phyloP scores from a whole-genome alignment of 1,139 yeast genomes.

The Yamadazyma membranifaciens region DNA sequence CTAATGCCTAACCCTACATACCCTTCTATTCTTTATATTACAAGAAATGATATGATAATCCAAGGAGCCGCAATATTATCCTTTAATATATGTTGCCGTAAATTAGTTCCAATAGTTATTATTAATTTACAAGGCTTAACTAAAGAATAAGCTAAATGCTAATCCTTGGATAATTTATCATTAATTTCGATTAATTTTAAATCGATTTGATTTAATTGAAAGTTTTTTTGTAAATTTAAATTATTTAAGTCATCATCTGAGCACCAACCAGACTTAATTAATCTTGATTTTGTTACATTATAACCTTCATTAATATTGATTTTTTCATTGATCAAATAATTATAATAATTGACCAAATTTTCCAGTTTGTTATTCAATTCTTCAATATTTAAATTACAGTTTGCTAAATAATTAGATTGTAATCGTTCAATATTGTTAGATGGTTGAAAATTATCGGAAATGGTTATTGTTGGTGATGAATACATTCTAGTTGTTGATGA shows the following conservation, averaged over 20 bases:
- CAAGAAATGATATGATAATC: too few species aligned
- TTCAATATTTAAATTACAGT: conserved; percentile 1
- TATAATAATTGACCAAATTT: conserved; percentile 13
- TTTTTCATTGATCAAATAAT: conserved; percentile 24
- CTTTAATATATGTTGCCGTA: background rate
- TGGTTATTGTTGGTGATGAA: conserved; percentile 41
- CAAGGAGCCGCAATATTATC: background rate
- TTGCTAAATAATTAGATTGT: conserved; percentile 39
- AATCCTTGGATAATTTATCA: conserved; percentile 9
- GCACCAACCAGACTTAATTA: conserved; percentile 45
- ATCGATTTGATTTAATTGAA: conserved; percentile 33
- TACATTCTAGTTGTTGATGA: conserved; percentile 32
- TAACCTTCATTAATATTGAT: conserved; percentile 30
- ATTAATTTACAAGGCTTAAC: too few species aligned
- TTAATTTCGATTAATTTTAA: conserved; percentile 26
- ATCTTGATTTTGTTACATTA: conserved; percentile 33
- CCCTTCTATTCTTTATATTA: too few species aligned
- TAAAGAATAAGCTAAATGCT: background rate
- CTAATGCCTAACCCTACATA: too few species aligned
- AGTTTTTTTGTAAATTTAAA: conserved; percentile 31
- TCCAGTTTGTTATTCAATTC: conserved; percentile 6
- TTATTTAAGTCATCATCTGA: conserved; percentile 43
- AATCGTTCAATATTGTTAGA: conserved; percentile 31
- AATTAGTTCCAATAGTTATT: too few species aligned
- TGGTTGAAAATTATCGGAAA: conserved; percentile 35